Evolutionary conservation across 2,329 filamentous ascomycete species (phyloP).

Genomic region (Fusarium sublunatum): DNA sequence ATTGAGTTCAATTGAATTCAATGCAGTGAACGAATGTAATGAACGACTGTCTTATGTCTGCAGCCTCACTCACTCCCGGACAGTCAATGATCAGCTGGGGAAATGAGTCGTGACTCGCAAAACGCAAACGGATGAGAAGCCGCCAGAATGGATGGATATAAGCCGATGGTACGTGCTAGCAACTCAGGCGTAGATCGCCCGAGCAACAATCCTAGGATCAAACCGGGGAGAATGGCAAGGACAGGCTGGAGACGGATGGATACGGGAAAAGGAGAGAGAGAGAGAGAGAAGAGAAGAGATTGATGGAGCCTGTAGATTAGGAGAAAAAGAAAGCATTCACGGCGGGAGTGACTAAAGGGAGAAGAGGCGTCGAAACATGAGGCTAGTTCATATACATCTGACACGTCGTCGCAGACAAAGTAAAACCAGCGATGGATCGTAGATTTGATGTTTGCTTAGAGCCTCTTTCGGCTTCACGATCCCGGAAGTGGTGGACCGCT

Average conservation of each 20-base stretch:
- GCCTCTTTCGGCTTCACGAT: constrained; percentile 17
- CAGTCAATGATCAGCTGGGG: constrained; percentile 30
- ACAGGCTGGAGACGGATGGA: constrained; percentile 25
- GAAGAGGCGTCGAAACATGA: constrained; percentile 23
- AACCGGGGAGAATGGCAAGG: constrained; percentile 34
- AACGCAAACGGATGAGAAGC: constrained; percentile 17
- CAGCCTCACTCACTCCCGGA: constrained; percentile 44
- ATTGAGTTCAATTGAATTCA: constrained; percentile 23
- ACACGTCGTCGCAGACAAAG: constrained; percentile 30
- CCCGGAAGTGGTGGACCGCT: constrained; percentile 31
- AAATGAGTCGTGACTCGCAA: constrained; percentile 41
- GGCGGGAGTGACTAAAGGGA: constrained; percentile 18
- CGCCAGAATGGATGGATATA: constrained; percentile 23
- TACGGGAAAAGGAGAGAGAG: constrained; percentile 24
- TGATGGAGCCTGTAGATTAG: background rate
- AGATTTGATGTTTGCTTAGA: constrained; percentile 30
- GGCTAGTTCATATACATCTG: constrained; percentile 21
- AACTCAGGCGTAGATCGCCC: constrained; percentile 37
- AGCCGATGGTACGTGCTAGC: constrained; percentile 31
- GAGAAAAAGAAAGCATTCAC: constrained; percentile 17
- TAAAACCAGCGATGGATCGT: constrained; percentile 34
- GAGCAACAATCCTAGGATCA: constrained; percentile 35
- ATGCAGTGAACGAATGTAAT: constrained; percentile 2
- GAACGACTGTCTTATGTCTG: constrained; percentile 14
- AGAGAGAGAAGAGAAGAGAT: constrained; percentile 8